Evolutionary conservation across 352 stramenopile genomes (phyloP), one percentile per base, ranked within the genome.

Genomic region (Phytophthora rubi): DNA sequence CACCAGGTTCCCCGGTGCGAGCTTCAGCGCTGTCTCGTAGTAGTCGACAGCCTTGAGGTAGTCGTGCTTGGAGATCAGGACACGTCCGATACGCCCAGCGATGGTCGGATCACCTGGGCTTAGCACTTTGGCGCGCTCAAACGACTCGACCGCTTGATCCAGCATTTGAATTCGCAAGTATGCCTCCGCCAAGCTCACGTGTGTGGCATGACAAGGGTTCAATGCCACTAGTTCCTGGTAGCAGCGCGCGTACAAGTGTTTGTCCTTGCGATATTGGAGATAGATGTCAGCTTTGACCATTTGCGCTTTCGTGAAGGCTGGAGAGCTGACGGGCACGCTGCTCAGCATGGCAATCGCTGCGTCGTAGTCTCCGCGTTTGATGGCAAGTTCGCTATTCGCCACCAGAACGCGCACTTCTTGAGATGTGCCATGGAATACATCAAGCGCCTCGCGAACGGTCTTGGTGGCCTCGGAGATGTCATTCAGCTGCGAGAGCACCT

Each of bases 281-380:
- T 96, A 98, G 55, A 98, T 98, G 56, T 97, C 90, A 15, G 95
- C 96, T 67, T 98, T 98, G 59, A 97, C 80, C 71, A 97, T 93
- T 70, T 98, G 92, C 7, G 91, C 91, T 65, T 90, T 94, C 4
- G 79, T 71, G 66, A 97, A 98, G 2, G 87, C 82, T 4, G 90
- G 87, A 18, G 87, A 97, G 6, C 76, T 78, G 1, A 81, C 60
- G 5, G 85, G 85, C 3, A 99, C 93, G 53, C 83, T 90, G 62
- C 88, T 94, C 4, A 99, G 86, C 79, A 98, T 95, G 16, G 80
- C 76, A 44, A 98, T 89, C 0, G 95, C 95, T 15, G 82, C 82
- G 35, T 98, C 89, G 64, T 97, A 92, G 68, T 98, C 91, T 26
- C 89, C 90, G 30, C 86, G 88, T 58, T 97, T 92, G 54, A 98